These are phyloP conservation scores for Setomelanomma holmii DNA, from an alignment of 2,329 filamentous ascomycete species.

Conservation along the genomic window DNA sequence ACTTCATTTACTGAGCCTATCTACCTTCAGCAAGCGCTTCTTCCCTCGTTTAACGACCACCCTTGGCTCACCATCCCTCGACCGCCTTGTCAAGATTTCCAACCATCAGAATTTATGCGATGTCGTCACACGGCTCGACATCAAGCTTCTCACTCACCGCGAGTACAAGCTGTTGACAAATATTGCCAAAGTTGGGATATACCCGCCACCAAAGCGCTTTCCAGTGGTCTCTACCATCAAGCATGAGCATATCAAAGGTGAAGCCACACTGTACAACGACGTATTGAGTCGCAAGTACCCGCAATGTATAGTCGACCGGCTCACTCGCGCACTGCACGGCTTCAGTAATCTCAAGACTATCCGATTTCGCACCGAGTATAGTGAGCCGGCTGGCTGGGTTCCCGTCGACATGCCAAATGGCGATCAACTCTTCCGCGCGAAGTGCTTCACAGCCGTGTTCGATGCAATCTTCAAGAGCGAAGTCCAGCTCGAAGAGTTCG, in stretches of 20 bases:
- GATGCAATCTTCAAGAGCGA: constrained; percentile 28
- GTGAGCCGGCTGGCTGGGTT: constrained; percentile 15
- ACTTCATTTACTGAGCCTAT: constrained; percentile 28
- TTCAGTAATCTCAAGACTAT: constrained; percentile 27
- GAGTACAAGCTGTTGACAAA: constrained; percentile 29
- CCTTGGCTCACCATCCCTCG: constrained; percentile 32
- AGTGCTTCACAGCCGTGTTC: constrained; percentile 31
- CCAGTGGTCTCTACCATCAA: constrained; percentile 22
- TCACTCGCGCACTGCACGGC: constrained; percentile 21
- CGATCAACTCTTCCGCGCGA: constrained; percentile 24
- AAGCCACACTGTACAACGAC: constrained; percentile 31
- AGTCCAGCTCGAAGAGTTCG: constrained; percentile 28
- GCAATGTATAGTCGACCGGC: constrained; percentile 24
- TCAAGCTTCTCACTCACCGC: constrained; percentile 30
- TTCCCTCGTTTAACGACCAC: constrained; percentile 32
- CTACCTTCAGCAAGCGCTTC: constrained; percentile 27
- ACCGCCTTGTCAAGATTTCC: constrained; percentile 26
- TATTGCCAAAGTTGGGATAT: constrained; percentile 31
- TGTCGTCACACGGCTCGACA: constrained; percentile 27
- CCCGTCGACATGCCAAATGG: constrained; percentile 10
- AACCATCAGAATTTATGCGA: constrained; percentile 20
- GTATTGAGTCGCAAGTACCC: constrained; percentile 19
- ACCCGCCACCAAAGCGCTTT: constrained; percentile 39
- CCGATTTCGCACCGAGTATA: constrained; percentile 23
- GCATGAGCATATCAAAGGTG: constrained; percentile 22